Evolutionary conservation across 2,329 filamentous ascomycete genomes (phyloP).

Genomic region (Talaromyces sp.): DNA sequence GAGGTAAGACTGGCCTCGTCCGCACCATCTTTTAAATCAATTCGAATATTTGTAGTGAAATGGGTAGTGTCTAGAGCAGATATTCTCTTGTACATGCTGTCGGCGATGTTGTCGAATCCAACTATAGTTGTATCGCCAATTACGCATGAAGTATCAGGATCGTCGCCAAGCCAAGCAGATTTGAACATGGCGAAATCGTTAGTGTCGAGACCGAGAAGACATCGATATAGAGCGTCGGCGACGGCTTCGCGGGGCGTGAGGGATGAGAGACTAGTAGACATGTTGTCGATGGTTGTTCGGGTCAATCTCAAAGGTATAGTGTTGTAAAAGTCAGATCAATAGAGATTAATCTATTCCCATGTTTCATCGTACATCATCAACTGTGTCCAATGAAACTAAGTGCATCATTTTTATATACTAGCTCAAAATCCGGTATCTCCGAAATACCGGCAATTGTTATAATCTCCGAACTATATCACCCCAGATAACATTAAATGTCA

Average conservation of each 20-base stretch:
- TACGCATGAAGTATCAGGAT: conserved; percentile 8
- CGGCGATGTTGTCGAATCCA: conserved; percentile 11
- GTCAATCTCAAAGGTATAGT: background rate
- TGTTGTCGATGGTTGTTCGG: background rate
- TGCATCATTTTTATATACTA: background rate
- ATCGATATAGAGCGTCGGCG: conserved; percentile 20
- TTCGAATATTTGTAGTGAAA: conserved; percentile 24
- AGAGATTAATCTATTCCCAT: no score
- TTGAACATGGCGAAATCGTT: conserved; percentile 17
- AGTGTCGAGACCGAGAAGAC: conserved; percentile 17
- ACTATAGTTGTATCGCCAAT: background rate
- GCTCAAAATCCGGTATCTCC: background rate
- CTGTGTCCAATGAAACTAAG: no score
- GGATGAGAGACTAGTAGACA: background rate
- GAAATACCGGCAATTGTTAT: background rate
- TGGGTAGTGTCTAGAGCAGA: conserved; percentile 26
- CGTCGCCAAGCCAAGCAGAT: conserved; percentile 13
- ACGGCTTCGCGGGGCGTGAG: conserved; percentile 21
- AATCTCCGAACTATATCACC: background rate
- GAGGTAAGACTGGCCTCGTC: conserved; percentile 21
- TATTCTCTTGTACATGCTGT: conserved; percentile 12
- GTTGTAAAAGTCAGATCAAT: background rate
- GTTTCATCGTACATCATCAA: no score
- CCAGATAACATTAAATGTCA: background rate
- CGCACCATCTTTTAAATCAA: conserved; percentile 20